Conservation (phyloP, 768 basidiomycete species). For the Leucosporidium yakuticum region DNA sequence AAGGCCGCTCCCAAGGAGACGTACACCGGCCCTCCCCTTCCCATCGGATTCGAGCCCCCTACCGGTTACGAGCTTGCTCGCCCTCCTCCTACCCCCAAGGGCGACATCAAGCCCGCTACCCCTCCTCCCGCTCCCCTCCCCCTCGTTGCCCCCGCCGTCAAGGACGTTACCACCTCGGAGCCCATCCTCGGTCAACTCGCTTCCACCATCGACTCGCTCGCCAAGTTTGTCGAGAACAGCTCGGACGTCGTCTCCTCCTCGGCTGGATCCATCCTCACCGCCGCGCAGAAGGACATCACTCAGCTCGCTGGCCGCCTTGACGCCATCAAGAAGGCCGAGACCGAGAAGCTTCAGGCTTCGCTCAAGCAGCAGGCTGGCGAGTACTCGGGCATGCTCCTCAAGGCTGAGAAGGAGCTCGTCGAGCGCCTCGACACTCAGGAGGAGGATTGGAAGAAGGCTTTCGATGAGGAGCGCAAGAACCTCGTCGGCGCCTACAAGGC, state of each 20-base stretch:
- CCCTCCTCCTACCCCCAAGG: constrained; percentile 43
- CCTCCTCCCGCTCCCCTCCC: constrained; percentile 53
- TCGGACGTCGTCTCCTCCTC: constrained; percentile 46
- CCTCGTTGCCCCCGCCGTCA: constrained; percentile 71
- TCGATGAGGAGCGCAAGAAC: constrained; percentile 67
- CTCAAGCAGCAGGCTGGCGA: constrained; percentile 79
- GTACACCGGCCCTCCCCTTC: constrained; percentile 64
- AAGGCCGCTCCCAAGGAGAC: constrained; percentile 42
- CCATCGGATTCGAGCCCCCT: constrained; percentile 90
- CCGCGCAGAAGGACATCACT: constrained; percentile 73
- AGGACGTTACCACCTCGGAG: constrained; percentile 65
- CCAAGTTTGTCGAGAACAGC: constrained; percentile 70
- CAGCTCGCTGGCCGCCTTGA: constrained; percentile 70
- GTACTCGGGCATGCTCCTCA: constrained; percentile 71
- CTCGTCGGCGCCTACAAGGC: constrained; percentile 73
- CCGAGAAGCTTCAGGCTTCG: constrained; percentile 56
- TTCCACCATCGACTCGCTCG: constrained; percentile 83
- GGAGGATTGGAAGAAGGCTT: constrained; percentile 72
- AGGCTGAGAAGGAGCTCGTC: constrained; percentile 76
- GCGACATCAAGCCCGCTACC: constrained; percentile 32
- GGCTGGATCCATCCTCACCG: constrained; percentile 62
- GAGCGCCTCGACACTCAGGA: constrained; percentile 80
- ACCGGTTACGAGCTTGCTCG: constrained; percentile 73
- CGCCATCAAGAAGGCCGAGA: constrained; percentile 71
- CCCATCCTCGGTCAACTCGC: constrained; percentile 92